Evolutionary conservation across 345 rosid species (phyloP), one percentile per base, ranked within the genome.

Genomic region (Geranium brycei): DNA sequence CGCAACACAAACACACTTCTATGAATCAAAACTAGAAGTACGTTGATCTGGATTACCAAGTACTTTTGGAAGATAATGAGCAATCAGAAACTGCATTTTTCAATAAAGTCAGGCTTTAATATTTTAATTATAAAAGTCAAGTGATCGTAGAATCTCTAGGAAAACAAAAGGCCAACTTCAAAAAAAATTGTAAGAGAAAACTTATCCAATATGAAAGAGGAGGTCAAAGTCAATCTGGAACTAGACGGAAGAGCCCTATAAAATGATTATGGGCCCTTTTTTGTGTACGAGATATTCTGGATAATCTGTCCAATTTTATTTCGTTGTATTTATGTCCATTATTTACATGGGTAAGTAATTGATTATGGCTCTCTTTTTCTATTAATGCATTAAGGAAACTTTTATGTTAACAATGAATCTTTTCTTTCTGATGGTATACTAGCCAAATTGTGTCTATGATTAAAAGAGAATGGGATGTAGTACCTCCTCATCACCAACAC

Each of bases 401-500:
- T 13, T 6, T 47, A 8, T 47, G 53, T 11, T 47, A 6, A 47
- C 7, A 8, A 0, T 47, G 15, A 47, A 6, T 47, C 53, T 47
- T 47, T 47, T 47, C 53, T 47, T 47, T 47, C 53, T 47, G 53
- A 8, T 8, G 53, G 53, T 13, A 19, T 47, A 23, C 28, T n/a
- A 56, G 23, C 58, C 14, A 51, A 28, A 12, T 13, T 51, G 17
- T 13, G 38, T 15, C 8, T 31, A 13, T 7, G 14, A 23, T 47
- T 19, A 19, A 15, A 56, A 28, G 19, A 64, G 14, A 32, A 14
- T 60, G n/a, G 16, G 47, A 32, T 16, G 58, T 10, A 32, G 64
- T 80, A 93, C 99, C 86, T 93, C 97, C 65, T 79, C 92, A 79
- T 93, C 99, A 62, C 99, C 99, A 77, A 75, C 82, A 80, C 99